Evolutionary conservation across 169 alveolate species (phyloP).

Genomic region (Eimeria acervulina): DNA sequence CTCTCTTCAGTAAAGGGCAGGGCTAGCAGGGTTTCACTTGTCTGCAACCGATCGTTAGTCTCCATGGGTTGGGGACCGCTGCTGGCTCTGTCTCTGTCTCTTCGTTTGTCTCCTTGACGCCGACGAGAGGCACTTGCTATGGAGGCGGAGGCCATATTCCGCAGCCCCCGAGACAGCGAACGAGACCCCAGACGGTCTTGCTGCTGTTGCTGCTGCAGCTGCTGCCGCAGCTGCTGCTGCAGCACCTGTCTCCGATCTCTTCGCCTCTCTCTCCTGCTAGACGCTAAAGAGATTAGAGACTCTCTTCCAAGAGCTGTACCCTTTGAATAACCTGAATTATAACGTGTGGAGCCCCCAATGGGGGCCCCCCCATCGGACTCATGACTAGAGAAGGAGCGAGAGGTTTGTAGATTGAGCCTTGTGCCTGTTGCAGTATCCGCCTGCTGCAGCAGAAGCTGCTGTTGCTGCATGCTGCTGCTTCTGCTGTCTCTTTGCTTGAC

Average conservation of each 20-base stretch:
- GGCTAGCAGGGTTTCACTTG: background rate
- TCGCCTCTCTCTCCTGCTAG: constrained; percentile 18
- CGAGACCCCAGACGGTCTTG: background rate
- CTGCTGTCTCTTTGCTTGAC: constrained; percentile 20
- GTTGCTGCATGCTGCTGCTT: too few relatives aligned
- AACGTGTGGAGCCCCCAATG: background rate
- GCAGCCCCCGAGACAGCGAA: background rate
- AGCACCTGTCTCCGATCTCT: background rate
- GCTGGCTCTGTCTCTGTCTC: background rate
- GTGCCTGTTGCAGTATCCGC: background rate
- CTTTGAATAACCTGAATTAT: background rate
- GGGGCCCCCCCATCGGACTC: background rate
- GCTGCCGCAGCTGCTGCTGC: constrained; percentile 13
- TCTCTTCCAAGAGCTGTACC: background rate
- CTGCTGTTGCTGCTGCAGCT: too few relatives aligned
- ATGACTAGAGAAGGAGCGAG: background rate
- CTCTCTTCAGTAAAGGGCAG: constrained; percentile 21
- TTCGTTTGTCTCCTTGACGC: background rate
- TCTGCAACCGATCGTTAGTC: background rate
- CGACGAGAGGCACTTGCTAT: background rate
- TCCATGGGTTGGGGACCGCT: background rate
- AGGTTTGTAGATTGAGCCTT: background rate
- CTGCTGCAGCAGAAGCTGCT: constrained; percentile 22
- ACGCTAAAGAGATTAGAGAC: background rate
- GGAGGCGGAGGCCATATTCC: background rate